These are phyloP conservation scores for Pseudogymnoascus sp. DNA, from an alignment of 2,329 filamentous ascomycete genomes.

Conservation along the genomic window DNA sequence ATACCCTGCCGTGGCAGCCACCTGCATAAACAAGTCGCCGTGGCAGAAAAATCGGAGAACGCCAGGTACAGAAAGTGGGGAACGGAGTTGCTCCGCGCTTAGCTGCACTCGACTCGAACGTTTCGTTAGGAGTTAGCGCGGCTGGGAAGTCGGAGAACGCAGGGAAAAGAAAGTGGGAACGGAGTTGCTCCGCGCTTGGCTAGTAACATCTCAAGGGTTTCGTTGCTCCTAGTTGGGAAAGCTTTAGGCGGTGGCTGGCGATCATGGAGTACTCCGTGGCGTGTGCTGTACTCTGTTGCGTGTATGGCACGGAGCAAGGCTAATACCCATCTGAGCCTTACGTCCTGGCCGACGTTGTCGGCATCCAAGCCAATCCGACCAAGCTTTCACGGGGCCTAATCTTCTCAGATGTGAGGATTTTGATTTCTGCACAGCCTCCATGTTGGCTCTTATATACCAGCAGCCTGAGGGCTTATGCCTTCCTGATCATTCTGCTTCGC, in stretches of 20 bases:
- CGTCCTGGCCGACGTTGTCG: background rate
- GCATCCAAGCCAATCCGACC: background rate
- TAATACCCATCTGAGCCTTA: background rate
- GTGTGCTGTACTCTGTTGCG: background rate
- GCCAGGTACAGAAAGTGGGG: background rate
- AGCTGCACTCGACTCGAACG: background rate
- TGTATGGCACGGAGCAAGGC: background rate
- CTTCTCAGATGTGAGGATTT: background rate
- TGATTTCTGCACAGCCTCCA: slow-evolving; percentile 5
- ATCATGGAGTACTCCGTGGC: background rate
- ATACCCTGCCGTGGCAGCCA: background rate
- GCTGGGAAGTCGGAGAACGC: background rate
- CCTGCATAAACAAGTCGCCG: background rate
- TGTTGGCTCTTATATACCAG: background rate
- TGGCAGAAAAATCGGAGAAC: background rate
- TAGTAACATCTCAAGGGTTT: background rate
- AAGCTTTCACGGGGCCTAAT: background rate
- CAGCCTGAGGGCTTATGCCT: background rate
- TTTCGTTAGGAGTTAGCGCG: background rate
- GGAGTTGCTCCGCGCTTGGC: background rate
- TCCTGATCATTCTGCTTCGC: background rate
- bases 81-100: background rate
- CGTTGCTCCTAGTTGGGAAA: background rate
- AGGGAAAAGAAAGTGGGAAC: background rate
- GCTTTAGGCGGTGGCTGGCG: background rate